Evolutionary conservation across 1,139 yeast genomes (phyloP), one percentile per base, ranked within the genome.

Genomic region (Geotrichum australiense): DNA sequence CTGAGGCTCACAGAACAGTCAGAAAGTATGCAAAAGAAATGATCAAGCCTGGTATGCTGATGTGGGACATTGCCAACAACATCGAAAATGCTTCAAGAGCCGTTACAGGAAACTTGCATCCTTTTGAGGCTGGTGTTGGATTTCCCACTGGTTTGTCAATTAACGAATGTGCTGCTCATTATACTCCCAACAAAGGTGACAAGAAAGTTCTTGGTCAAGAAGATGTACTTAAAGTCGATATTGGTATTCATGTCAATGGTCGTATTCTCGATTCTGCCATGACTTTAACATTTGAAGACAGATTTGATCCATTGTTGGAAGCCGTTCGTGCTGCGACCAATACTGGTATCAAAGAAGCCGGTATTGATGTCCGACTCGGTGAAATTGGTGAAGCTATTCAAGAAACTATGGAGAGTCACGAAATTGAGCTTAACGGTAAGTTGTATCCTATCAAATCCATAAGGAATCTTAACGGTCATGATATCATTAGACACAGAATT

Each of bases 241-340:
- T 89, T 57, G 99, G 99, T 50, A 96, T 91, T 16, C 98, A 93
- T 59, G 86, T 91, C 31, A 85, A 91, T 56, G 99, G 99, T n/a
- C 77, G 78, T 54, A 91, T 91, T 54, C 78, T 91, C 50, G 99
- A 91, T 59, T 84, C 94, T 49, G 98, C 99, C 1, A 91, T 86
- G 66, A 93, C 99, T 1, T 76, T 85, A 63, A 74, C 96, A 0
- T 87, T 89, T 63, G 45, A 42, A 29, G 85, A 87, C 55, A 81
- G 78, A 58, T 91, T 86, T 65, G 94, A 87, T 60, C 73, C 72
- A 16, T 69, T 91, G 47, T 66, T 91, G 55, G 71, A 73, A 19
- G 96, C 98, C 0, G 98, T 91, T 31, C 75, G 72, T 52, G 96
- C 77, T 39, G 97, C 98, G 39, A 91, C 99, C 11, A 76, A 89